Evolutionary conservation across 2,329 filamentous ascomycete species (phyloP).

Genomic region (Arthrinium phaeospermum): DNA sequence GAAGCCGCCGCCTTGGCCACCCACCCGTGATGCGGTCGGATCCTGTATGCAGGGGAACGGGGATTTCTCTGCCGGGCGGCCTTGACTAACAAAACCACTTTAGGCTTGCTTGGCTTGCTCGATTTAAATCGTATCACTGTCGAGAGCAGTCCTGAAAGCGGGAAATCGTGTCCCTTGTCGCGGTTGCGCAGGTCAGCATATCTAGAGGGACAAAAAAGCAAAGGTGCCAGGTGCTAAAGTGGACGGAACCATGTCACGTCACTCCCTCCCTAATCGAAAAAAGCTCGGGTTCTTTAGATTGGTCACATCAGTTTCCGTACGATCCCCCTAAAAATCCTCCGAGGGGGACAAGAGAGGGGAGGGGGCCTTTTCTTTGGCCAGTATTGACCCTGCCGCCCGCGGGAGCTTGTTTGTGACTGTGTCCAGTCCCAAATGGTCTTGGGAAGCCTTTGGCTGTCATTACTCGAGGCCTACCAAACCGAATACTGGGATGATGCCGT

Average conservation of each 20-base stretch:
- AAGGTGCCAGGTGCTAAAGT: not conserved
- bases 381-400: not conserved
- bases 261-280: not conserved
- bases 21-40: slow-evolving; percentile 7
- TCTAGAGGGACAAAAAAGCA: not conserved
- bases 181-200: not conserved
- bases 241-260: not conserved
- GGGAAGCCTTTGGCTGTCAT: not conserved
- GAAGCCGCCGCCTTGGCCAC: slow-evolving; percentile 14
- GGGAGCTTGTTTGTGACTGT: not conserved
- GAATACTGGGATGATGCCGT: not conserved
- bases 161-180: not conserved
- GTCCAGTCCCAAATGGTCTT: not conserved
- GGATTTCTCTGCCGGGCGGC: slow-evolving; percentile 10
- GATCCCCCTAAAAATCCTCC: not conserved
- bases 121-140: not conserved
- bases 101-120: not conserved
- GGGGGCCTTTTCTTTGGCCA: not conserved
- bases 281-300: slow-evolving; percentile 3
- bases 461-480: not conserved
- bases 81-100: not conserved
- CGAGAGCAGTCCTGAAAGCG: not conserved
- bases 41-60: slow-evolving; percentile 14
- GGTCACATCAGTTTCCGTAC: not conserved
- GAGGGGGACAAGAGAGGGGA: not conserved